Evolutionary conservation across 208 protist species (phyloP), one percentile per base, ranked within the genome.

Genomic region (Kentomonas sorsogonicus): DNA sequence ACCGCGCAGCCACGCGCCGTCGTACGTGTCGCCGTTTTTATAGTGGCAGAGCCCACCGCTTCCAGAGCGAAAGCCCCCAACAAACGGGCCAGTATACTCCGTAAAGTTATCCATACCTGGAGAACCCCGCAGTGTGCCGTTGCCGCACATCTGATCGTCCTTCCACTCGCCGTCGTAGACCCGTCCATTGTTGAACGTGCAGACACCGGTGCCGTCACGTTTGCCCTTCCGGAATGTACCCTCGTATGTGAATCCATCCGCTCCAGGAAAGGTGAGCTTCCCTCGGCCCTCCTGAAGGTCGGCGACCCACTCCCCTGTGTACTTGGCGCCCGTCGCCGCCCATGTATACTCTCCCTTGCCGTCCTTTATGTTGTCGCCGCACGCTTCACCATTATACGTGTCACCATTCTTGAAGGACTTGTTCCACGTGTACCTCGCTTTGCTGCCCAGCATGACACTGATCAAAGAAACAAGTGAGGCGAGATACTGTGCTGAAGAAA

Each of bases 81-180:
- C 26, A 63, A 93, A 96, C 31, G 26, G 3, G 16, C 91, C 91
- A 1, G 48, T 69, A 71, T 95, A 94, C 22, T 79, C 71, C 7
- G 40, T 60, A 52, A 77, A 90, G 53, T 89, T 66, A 60, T 93
- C 86, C 10, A 69, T 26, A 27, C 56, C 66, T 1, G 82, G 27
- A 0, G 75, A 74, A 10, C 77, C 85, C 31, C 11, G 47, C 36
- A 90, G 65, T 9, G 63, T 68, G n/a, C 87, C 91, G 3, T 63
- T 18, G n/a, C 91, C 91, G 30, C 83, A 68, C 83, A 91, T 89
- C 48, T 86, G 60, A 51, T 93, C 91, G 10, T 68, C 55, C 23
- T 58, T 23, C 91, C 91, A 97, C 45, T 91, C 79, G 0, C 91
- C 89, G 1, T 73, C 69, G 69, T 94, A 95, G 29, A 56, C 48